Evolutionary conservation across 768 basidiomycete genomes (phyloP).

Genomic region (Mycena venus): DNA sequence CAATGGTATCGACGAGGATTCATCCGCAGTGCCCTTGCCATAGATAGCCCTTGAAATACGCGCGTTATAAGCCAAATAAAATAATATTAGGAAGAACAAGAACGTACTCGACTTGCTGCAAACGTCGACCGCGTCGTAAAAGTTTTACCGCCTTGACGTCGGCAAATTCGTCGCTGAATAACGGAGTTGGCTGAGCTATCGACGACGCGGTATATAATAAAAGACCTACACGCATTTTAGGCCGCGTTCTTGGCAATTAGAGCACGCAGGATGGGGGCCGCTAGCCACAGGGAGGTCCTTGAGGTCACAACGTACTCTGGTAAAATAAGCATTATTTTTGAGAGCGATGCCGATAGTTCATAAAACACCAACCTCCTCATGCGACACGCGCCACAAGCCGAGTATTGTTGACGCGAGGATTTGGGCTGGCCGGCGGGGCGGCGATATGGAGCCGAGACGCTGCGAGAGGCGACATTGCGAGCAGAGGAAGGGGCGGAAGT

Average conservation of each 20-base stretch:
- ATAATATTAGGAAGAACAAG: not conserved
- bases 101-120: slow-evolving; percentile 87
- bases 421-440: slow-evolving; percentile 75
- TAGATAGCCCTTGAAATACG: slow-evolving; percentile 74
- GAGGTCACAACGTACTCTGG: slow-evolving; percentile 92
- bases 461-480: slow-evolving; percentile 48
- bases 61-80: slow-evolving; percentile 15
- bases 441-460: slow-evolving; percentile 58
- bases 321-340: not conserved
- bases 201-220: not conserved
- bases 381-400: slow-evolving; percentile 94
- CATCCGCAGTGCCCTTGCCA: slow-evolving; percentile 71
- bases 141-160: slow-evolving; percentile 93
- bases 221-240: slow-evolving; percentile 93
- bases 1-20: slow-evolving; percentile 45
- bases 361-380: slow-evolving; percentile 77
- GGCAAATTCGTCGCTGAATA: slow-evolving; percentile 87
- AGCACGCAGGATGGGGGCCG: slow-evolving; percentile 72
- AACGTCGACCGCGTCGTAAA: slow-evolving; percentile 80
- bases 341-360: slow-evolving; percentile 14
- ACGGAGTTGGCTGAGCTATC: not conserved
- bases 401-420: slow-evolving; percentile 86
- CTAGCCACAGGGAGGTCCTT: slow-evolving; percentile 79
- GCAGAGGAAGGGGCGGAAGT: slow-evolving; percentile 52
- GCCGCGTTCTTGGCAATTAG: slow-evolving; percentile 90